Evolutionary conservation across 257 asterid species (phyloP).

Genomic region (Hygrophila difformis): DNA sequence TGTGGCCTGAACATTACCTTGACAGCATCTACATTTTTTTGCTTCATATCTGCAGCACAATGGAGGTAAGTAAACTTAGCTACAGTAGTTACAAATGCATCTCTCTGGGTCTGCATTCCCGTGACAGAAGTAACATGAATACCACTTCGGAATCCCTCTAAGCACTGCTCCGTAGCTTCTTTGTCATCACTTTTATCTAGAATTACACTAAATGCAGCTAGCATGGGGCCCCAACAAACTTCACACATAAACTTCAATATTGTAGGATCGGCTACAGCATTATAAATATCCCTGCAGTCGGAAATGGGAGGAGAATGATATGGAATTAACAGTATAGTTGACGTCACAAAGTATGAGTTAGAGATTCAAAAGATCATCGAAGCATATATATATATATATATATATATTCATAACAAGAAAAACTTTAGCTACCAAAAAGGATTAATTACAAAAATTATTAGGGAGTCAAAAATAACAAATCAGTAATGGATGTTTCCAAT

Average conservation of each 20-base stretch:
- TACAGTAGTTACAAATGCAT: conserved; percentile 96
- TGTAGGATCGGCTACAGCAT: conserved; percentile 82
- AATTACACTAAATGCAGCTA: conserved; percentile 97
- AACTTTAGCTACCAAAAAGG: neutral
- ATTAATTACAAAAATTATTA: neutral
- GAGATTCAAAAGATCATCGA: neutral
- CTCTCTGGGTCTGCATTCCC: conserved; percentile 98
- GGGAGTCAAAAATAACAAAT: neutral
- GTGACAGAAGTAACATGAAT: conserved; percentile 87
- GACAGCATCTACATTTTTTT: conserved; percentile 92
- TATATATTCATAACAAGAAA: neutral
- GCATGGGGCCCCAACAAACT: conserved; percentile 99
- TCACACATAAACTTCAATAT: conserved; percentile 93
- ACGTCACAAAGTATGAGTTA: neutral
- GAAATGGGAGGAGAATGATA: conserved; percentile 15
- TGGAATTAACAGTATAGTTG: neutral
- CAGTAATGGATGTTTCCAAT: too few relatives aligned
- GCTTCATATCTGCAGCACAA: conserved; percentile 99
- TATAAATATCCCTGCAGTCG: conserved; percentile 59
- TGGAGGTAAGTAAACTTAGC: conserved; percentile 97
- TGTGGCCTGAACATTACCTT: conserved; percentile 69
- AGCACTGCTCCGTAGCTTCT: conserved; percentile 82
- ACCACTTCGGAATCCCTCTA: conserved; percentile 88
- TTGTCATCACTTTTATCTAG: conserved; percentile 95
- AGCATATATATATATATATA: too few relatives aligned